phyloP scores from a whole-genome alignment of 73 alveolate species.

The Breviolum minutum region DNA sequence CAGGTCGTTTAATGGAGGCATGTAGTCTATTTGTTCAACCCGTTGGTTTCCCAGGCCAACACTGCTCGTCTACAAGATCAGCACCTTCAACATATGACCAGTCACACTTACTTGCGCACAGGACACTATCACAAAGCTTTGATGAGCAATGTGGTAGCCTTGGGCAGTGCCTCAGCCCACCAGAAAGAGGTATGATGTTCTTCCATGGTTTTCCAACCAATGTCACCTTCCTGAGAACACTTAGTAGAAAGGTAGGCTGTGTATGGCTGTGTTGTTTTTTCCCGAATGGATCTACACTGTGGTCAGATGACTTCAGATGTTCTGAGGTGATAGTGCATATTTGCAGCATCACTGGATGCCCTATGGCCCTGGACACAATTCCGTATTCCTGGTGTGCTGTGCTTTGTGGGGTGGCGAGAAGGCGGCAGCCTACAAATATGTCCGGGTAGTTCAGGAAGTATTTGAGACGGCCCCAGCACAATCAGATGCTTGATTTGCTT shows the following conservation, averaged over 20 bases:
- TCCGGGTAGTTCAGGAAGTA: constrained; percentile 46
- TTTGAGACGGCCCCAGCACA: constrained; percentile 38
- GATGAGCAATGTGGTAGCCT: constrained; percentile 70
- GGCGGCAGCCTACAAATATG: constrained; percentile 65
- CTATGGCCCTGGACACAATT: constrained; percentile 72
- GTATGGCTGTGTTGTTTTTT: too few species aligned
- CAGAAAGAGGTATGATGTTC: neutral
- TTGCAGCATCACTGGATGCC: constrained; percentile 65
- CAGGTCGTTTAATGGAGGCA: neutral
- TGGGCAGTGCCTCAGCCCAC: neutral
- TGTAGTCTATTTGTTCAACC: neutral
- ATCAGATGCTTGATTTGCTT: neutral
- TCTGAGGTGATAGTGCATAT: constrained; percentile 16
- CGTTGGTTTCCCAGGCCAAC: neutral
- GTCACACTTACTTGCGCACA: constrained; percentile 65
- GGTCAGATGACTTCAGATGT: too few species aligned
- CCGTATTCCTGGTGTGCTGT: constrained; percentile 41
- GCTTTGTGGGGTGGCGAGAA: constrained; percentile 65
- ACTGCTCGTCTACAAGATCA: constrained; percentile 43
- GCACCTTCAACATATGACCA: constrained; percentile 72
- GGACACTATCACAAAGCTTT: constrained; percentile 62
- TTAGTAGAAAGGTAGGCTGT: too few species aligned
- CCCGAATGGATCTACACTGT: too few species aligned
- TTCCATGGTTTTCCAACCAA: neutral
- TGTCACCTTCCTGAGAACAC: neutral